A percentile compares a stretch with the other conserved stretches of the same genome.
phyloP scores from a whole-genome alignment of 352 stramenopile genomes.

The Pythium folliculosum region DNA sequence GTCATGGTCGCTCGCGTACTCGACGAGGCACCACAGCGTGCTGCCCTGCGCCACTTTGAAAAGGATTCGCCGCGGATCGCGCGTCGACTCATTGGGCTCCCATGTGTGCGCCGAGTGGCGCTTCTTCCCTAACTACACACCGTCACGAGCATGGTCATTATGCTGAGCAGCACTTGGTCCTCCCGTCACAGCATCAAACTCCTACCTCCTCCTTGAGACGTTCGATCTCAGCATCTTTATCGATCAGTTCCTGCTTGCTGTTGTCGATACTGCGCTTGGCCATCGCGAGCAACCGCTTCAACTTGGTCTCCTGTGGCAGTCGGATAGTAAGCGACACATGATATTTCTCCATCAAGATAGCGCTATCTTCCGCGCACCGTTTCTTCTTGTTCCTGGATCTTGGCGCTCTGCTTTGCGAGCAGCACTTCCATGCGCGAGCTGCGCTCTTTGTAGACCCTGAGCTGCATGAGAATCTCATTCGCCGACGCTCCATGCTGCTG shows the following conservation, averaged over 20 bases:
- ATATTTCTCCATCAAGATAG: not conserved
- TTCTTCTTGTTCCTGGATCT: slow-evolving; percentile 77
- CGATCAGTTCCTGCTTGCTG: slow-evolving; percentile 76
- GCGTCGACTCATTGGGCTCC: slow-evolving; percentile 47
- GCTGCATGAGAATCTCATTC: slow-evolving; percentile 38
- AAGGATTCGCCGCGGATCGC: slow-evolving; percentile 63
- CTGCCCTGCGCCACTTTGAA: slow-evolving; percentile 64
- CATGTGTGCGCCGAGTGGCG: slow-evolving; percentile 46
- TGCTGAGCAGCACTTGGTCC: no score
- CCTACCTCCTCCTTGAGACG: slow-evolving; percentile 48
- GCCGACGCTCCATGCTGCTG: slow-evolving; percentile 15
- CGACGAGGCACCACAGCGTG: slow-evolving; percentile 78
- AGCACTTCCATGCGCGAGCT: slow-evolving; percentile 59
- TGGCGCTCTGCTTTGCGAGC: slow-evolving; percentile 68
- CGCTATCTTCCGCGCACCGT: slow-evolving; percentile 36
- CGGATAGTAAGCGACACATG: not conserved
- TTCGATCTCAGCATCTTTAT: slow-evolving; percentile 63
- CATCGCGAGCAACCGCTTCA: slow-evolving; percentile 83
- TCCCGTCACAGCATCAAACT: not conserved
- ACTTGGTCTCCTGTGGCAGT: slow-evolving; percentile 56
- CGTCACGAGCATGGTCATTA: no score
- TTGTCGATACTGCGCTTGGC: slow-evolving; percentile 91
- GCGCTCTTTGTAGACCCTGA: slow-evolving; percentile 65
- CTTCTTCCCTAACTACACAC: slow-evolving; percentile 34
- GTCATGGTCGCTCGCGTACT: slow-evolving; percentile 75